Base-by-base conservation (phyloP, 2,329 filamentous ascomycete genomes). In the Domatiomyces globalis region DNA sequence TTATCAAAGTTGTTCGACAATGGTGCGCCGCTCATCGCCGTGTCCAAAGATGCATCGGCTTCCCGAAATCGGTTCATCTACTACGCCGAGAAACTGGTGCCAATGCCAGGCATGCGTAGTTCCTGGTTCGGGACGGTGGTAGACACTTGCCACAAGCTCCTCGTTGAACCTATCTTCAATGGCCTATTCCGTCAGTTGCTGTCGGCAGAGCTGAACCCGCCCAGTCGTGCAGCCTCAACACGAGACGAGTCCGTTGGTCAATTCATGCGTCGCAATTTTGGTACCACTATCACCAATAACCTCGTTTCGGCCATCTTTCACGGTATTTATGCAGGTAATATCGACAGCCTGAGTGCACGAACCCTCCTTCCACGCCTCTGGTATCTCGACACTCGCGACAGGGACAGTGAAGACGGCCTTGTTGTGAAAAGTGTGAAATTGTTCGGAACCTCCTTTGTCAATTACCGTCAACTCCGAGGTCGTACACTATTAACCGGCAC, bases 301-400 rank as follows among this genome's bases (percentile, higher is more conserved):
- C 50, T 95, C 17, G 68, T 80, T 5, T 95, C 87, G 4, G 87
- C 83, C 1, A 63, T 80, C 1, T 67, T 87, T 49, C 92, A 96
- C 66, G 92, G 92, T 43, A 87, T 96, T 53, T 95, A 94, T 66
- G 92, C 89, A 19, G 92, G 92, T 4, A 85, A 95, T 67, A 79
- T 94, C 46, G 80, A 85, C 65, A 76, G 83, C 63, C 72, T 96
- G 48, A 95, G 88, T 66, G 80, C 79, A 46, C 80, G 79, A 59
- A 80, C 79, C 48, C 71, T 85, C 43, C 63, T 83, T 42, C 69
- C 82, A 8, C 58, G 67, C 22, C 51, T 71, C 0, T 73, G 72
- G 62, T 56, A 74, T n/a, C 67, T 75, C 51, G 77, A 82, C 54
- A 54, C 51, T 15, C 49, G 52, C 27, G 49, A 59, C 39, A 46